These are phyloP conservation scores for Penicillium sp. DNA, from an alignment of 2,329 filamentous ascomycete species.

Conservation along the genomic window DNA sequence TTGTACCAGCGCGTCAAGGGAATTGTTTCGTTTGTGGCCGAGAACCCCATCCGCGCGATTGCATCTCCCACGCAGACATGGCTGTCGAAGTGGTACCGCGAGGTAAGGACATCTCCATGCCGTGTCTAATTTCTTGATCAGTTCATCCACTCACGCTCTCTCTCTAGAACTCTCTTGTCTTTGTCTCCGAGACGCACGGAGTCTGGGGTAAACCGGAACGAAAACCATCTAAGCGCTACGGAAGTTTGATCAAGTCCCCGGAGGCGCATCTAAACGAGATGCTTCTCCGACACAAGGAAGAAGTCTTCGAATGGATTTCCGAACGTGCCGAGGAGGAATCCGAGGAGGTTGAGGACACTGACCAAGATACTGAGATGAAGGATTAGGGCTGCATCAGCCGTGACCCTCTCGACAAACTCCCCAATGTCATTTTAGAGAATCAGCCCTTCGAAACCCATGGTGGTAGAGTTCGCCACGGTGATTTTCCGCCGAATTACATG, in stretches of 20 bases:
- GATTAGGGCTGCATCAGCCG: background rate
- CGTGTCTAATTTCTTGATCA: background rate
- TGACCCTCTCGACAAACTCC: background rate
- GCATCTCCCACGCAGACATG: conserved; percentile 67
- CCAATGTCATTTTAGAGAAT: background rate
- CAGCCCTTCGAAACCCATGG: background rate
- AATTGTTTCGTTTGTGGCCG: conserved; percentile 75
- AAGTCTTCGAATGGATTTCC: conserved; percentile 47
- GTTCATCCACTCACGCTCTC: background rate
- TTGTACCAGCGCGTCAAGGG: conserved; percentile 65
- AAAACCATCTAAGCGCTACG: conserved; percentile 55
- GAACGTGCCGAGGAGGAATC: conserved; percentile 32
- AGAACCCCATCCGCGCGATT: conserved; percentile 67
- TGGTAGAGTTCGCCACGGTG: background rate
- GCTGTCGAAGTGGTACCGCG: conserved; percentile 75
- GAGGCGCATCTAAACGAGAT: conserved; percentile 51
- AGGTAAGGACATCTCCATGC: conserved; percentile 37
- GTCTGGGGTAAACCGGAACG: conserved; percentile 63
- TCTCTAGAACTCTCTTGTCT: conserved; percentile 66
- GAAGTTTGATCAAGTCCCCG: conserved; percentile 47
- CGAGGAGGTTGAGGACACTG: conserved; percentile 13
- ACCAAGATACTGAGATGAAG: conserved; percentile 2
- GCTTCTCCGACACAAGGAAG: conserved; percentile 49
- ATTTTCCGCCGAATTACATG: background rate
- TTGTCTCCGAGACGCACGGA: conserved; percentile 67